Evolutionary conservation across 768 basidiomycete species (phyloP), one percentile per base, ranked within the genome.

Genomic region (Termitomyces sp.): DNA sequence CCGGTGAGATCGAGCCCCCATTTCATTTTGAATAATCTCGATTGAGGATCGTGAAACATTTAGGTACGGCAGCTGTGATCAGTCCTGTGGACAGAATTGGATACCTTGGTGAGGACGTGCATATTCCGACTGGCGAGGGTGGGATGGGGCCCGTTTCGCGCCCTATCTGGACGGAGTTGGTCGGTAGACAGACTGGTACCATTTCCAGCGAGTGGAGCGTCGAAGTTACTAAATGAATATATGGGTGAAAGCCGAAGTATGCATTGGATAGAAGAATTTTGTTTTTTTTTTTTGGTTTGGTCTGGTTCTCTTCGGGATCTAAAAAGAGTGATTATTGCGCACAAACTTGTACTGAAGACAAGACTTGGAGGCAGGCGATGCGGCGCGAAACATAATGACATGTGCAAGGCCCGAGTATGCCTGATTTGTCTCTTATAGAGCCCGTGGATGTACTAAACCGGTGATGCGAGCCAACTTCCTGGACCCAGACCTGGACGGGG

Each of bases 151-250:
- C 87, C 0, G 80, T 97, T 14, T 91, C 90, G 11, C 79, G 83
- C 14, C 85, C 85, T 17, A 78, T 96, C 43, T 85, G 87, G 74
- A 81, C 81, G 56, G 84, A 87, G 65, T 79, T 97, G n/a, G 79
- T 87, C 36, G 92, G 81, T 78, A 86, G 91, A 58, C 93, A 96
- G 74, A 88, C 86, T 63, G 94, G 94, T 4, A 73, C 76, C 63
- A 86, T 94, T 59, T 76, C 83, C 48, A 91, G 90, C 71, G 85
- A 88, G 34, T 96, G 94, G 94, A 90, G 86, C 69, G 86, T 90
- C 31, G 66, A 73, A 15, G 74, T 83, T 42, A 63, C 70, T 4
- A 72, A 73, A 55, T 74, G 71, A 60, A 14, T 2, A 32, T 42
- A 40, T 43, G 25, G 2, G 31, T 51, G 25, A 11, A n/a, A 47